Evolutionary conservation across 139 green algal genomes (phyloP), one percentile per base, ranked within the genome.

Genomic region (Nannochloris sp.): DNA sequence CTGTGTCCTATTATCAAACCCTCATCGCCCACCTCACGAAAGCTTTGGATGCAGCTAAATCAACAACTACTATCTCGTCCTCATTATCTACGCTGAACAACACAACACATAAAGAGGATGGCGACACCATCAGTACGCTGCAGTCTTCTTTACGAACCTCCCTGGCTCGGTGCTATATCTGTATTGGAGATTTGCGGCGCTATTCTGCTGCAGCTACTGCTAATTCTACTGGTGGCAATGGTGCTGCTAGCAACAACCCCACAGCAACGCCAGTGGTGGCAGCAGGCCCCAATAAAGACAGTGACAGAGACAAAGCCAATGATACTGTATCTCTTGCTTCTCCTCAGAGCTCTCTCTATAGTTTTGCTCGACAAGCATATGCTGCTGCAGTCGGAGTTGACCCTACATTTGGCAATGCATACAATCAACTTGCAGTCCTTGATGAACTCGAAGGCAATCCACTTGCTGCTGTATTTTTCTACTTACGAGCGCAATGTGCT

Each of bases 381-480:
- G 27, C 31, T 7, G 4, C 9, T 6, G 29, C 48, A 14, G n/a
- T 19, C 44, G n/a, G 6, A 23, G 9, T 19, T 9, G 8, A 79
- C 38, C 80, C 76, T 10, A 32, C 65, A 68, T 78, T 67, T 30
- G 87, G 88, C 58, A 87, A 89, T 63, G 73, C 82, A 2, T 88
- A 80, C 79, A 95, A 95, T 72, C 87, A 95, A 74, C 77, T 94
- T 47, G 88, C 83, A 2, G 87, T 94, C 3, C 83, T 95, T 61
- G 59, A 81, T 3, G 80, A 81, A n/a, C 74, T 83, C 12, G 24
- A 10, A 10, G 59, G 44, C 0, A 75, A 90, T 32, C 71, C 86
- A 63, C 76, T 92, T 47, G 64, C 54, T 4, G 82, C 84, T 8
- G 77, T 86, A 9, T 86, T 78, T 45, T 80, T 74, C 51, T 89